A percentile compares a stretch with the other conserved stretches of the same genome.
These are phyloP conservation scores for Neurospora crassa DNA, from an alignment of 2,329 filamentous ascomycete species.

Conservation along the genomic window DNA sequence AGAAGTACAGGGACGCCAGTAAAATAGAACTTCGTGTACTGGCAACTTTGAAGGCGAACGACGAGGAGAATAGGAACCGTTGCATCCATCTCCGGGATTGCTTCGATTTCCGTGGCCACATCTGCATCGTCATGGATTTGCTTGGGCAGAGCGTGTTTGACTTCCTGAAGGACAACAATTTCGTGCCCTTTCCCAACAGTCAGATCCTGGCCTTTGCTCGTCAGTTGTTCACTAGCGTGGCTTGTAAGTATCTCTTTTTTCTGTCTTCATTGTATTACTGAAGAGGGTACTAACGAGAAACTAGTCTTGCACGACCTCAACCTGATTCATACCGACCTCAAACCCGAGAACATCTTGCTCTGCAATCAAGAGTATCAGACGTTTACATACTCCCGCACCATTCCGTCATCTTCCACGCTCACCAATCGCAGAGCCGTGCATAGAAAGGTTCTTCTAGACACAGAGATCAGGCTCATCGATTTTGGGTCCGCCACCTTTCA, in stretches of 20 bases:
- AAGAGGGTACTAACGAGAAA: constrained; percentile 16
- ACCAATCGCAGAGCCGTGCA: constrained; percentile 53
- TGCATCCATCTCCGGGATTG: constrained; percentile 96
- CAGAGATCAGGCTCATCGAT: constrained; percentile 61
- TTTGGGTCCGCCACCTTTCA: constrained; percentile 66
- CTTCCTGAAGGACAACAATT: constrained; percentile 89
- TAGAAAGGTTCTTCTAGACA: constrained; percentile 55
- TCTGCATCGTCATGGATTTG: constrained; percentile 71
- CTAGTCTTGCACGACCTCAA: constrained; percentile 91
- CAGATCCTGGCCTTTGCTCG: constrained; percentile 96
- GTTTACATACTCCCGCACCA: constrained; percentile 61
- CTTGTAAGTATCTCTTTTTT: constrained; percentile 55
- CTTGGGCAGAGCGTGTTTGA: constrained; percentile 97
- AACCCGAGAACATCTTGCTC: constrained; percentile 61
- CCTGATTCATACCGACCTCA: constrained; percentile 81
- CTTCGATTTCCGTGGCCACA: constrained; percentile 95
- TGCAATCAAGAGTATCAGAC: constrained; percentile 58
- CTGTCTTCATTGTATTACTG: neutral
- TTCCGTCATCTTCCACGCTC: constrained; percentile 55
- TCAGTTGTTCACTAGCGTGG: constrained; percentile 95
- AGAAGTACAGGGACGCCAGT: constrained; percentile 94
- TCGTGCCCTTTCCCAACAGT: constrained; percentile 95
- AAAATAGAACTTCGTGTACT: constrained; percentile 90
- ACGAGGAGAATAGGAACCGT: constrained; percentile 83
- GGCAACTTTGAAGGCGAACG: constrained; percentile 84